These are phyloP conservation scores for Zasmidium citrigriseum DNA, from an alignment of 2,329 filamentous ascomycete genomes.

Conservation along the genomic window DNA sequence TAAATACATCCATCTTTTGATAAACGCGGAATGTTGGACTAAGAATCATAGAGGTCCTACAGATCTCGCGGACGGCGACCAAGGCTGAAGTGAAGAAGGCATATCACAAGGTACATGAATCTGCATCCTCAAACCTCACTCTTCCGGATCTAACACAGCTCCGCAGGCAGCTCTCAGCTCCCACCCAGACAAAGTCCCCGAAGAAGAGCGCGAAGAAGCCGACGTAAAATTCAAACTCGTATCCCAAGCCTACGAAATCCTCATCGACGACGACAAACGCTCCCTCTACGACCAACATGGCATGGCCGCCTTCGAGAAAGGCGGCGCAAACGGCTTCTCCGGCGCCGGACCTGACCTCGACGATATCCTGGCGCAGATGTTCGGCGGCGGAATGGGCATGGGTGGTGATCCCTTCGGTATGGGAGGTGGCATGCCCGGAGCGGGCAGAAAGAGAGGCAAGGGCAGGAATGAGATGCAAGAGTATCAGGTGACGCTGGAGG, in stretches of 20 bases:
- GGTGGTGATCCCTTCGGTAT: slow-evolving; percentile 38
- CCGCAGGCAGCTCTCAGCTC: slow-evolving; percentile 63
- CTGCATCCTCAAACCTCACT: slow-evolving; percentile 2
- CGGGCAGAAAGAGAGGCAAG: slow-evolving; percentile 50
- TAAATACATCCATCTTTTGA: slow-evolving; percentile 24
- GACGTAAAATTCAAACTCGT: slow-evolving; percentile 92
- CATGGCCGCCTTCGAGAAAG: slow-evolving; percentile 90
- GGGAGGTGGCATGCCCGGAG: slow-evolving; percentile 25
- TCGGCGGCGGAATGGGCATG: slow-evolving; percentile 65
- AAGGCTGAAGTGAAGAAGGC: slow-evolving; percentile 90
- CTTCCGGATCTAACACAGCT: neutral
- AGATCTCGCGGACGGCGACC: slow-evolving; percentile 69
- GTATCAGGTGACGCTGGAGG: slow-evolving; percentile 88
- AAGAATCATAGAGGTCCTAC: slow-evolving; percentile 69
- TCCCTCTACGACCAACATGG: slow-evolving; percentile 89
- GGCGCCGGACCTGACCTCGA: slow-evolving; percentile 80
- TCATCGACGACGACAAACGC: slow-evolving; percentile 92
- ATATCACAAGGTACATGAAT: slow-evolving; percentile 75
- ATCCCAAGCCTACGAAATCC: slow-evolving; percentile 95
- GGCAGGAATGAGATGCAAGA: slow-evolving; percentile 85
- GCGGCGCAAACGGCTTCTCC: slow-evolving; percentile 61
- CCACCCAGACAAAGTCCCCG: slow-evolving; percentile 94
- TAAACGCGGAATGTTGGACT: slow-evolving; percentile 22
- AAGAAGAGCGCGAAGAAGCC: slow-evolving; percentile 78
- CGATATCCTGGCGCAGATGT: slow-evolving; percentile 93